Conservation (phyloP, 2,329 filamentous ascomycete species). For the Cordyceps militaris region DNA sequence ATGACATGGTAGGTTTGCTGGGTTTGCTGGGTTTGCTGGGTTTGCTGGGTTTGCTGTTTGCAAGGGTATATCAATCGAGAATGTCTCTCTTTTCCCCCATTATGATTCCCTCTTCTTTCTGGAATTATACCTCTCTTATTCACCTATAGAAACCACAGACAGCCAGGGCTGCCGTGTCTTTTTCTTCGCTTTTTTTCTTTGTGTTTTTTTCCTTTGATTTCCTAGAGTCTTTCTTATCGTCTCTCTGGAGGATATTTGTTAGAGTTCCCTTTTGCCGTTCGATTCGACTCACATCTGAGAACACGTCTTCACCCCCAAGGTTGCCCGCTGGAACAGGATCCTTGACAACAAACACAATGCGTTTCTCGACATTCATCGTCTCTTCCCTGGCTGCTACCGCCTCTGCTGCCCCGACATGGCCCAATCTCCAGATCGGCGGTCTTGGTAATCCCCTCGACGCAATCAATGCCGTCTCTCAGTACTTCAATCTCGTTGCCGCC, state of each 20-base stretch:
- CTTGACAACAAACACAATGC: conserved; percentile 38
- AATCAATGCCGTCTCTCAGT: conserved; percentile 45
- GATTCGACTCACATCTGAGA: conserved; percentile 8
- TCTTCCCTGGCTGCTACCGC: conserved; percentile 40
- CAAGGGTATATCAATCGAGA: conserved; percentile 6
- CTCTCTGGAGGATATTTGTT: conserved; percentile 14
- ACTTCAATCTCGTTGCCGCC: conserved; percentile 52
- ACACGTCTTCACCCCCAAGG: neutral
- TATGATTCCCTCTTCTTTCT: neutral
- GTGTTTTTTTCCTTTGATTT: conserved; percentile 19
- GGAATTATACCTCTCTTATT: neutral
- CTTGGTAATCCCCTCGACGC: conserved; percentile 30
- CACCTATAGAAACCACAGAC: neutral
- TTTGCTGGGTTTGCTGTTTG: neutral
- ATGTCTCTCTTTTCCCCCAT: conserved; percentile 6
- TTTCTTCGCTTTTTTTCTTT: neutral
- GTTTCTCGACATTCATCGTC: conserved; percentile 38
- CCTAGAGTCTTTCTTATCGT: conserved; percentile 17
- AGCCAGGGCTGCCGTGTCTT: conserved; percentile 8
- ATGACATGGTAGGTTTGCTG: neutral
- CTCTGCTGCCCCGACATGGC: conserved; percentile 39
- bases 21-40: neutral
- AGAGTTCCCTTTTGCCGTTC: conserved; percentile 2
- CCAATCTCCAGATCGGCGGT: conserved; percentile 29
- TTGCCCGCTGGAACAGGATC: neutral